Conservation (phyloP, 495 filamentous ascomycete genomes). For the Lophium mytilinum region DNA sequence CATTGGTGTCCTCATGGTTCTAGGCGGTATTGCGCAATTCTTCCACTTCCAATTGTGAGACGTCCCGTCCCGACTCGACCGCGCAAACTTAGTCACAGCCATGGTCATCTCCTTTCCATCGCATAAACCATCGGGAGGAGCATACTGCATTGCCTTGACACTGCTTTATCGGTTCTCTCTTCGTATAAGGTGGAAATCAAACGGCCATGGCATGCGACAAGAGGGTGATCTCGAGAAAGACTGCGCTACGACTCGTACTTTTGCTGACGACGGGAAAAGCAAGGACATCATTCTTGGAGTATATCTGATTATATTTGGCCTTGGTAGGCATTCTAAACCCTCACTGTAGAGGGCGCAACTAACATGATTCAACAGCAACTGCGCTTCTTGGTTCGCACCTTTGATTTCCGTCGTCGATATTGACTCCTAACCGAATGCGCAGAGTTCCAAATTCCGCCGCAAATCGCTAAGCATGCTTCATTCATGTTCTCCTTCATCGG, state of each 20-base stretch:
- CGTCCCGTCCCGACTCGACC: not conserved
- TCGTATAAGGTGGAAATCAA: too few species aligned
- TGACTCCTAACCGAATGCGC: not conserved
- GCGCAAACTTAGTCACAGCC: not conserved
- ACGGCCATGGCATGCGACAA: too few species aligned
- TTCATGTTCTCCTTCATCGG: conserved; percentile 98
- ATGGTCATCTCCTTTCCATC: too few species aligned
- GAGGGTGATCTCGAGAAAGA: too few species aligned
- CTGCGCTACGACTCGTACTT: not conserved
- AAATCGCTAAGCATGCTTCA: conserved; percentile 84
- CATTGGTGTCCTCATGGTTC: conserved; percentile 78
- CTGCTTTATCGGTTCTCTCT: too few species aligned
- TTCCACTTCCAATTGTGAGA: conserved; percentile 53
- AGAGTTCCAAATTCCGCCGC: conserved; percentile 93
- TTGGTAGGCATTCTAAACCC: conserved; percentile 48
- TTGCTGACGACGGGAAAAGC: conserved; percentile 30
- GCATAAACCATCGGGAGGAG: too few species aligned
- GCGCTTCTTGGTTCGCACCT: conserved; percentile 44
- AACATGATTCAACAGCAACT: conserved; percentile 39
- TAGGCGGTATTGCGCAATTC: conserved; percentile 88
- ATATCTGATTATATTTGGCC: conserved; percentile 86
- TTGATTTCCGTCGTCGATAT: not conserved
- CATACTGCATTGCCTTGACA: too few species aligned
- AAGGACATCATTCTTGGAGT: conserved; percentile 65
- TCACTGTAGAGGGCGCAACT: conserved; percentile 4